Evolutionary conservation across 179 eudicot species (phyloP), one percentile per base, ranked within the genome.

Genomic region (Beta lomatogona): DNA sequence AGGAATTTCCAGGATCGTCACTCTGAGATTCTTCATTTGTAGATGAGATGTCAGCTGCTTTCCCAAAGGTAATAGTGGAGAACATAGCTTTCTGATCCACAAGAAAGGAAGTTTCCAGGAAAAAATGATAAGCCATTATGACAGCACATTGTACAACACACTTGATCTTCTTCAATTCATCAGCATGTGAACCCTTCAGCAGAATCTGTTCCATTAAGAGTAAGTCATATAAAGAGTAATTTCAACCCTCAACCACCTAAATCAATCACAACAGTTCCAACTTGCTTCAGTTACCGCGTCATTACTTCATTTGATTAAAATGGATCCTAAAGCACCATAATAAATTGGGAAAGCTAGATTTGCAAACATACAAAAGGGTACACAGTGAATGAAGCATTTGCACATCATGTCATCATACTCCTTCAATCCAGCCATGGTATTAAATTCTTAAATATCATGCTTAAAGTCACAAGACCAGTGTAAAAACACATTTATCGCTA

Each of bases 61-160:
- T 84, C 65, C 69, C 76, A 44, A 79, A 83, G 76, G 88, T 82
- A 84, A 94, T 83, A 55, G 96, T 94, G 60, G 97, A 91, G 85
- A 92, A 94, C 97, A 96, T 93, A 68, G 92, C 89, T 60, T 88
- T 86, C 84, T 94, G 98, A 87, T 96, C 96, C 18, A 91, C 82
- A 73, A 96, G 92, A 81, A 96, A 96, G 77, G 93, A 91, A 65
- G 93, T 96, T 90, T 96, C 99, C 11, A 94, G 88, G 79, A 96
- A 90, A 77, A 94, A 89, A 89, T 96, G 94, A 88, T 94, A 93
- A 81, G 99, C 99, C 97, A 96, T 90, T 75, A 94, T 89, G 83
- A 96, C 97, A 48, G 99, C 97, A 86, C 92, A 92, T 59, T 92
- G 93, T 72, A 94, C 89, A 63, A 92, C 94, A 85, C 89, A 85